Conservation (phyloP, 306 rosid genomes). For the Luffa aegyptiaca region DNA sequence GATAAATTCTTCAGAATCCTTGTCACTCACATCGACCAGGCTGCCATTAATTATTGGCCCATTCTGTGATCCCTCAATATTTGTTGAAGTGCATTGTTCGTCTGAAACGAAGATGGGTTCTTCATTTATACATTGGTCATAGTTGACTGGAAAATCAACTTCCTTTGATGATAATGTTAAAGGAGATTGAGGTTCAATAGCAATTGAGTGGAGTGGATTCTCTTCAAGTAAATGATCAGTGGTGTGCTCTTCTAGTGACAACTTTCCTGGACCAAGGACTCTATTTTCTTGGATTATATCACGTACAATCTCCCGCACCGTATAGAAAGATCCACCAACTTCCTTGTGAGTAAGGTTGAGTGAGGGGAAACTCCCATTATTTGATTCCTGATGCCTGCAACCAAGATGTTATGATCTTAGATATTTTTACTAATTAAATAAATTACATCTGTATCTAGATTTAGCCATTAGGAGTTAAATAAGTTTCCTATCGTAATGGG, state of each 20-base stretch:
- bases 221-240: slow-evolving; percentile 34
- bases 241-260: slow-evolving; percentile 29
- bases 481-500: background rate
- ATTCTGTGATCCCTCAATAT: slow-evolving; percentile 14
- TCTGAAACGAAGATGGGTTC: slow-evolving; percentile 27
- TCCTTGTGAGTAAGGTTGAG: slow-evolving; percentile 88
- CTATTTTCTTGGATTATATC: slow-evolving; percentile 94
- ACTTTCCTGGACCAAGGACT: slow-evolving; percentile 86
- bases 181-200: slow-evolving; percentile 37
- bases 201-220: slow-evolving; percentile 61
- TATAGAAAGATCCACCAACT: slow-evolving; percentile 98
- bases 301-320: slow-evolving; percentile 91
- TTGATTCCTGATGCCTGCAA: slow-evolving; percentile 62
- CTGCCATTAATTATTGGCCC: slow-evolving; percentile 23
- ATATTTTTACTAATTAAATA: background rate
- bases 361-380: slow-evolving; percentile 86
- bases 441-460: background rate
- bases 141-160: slow-evolving; percentile 13
- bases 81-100: slow-evolving; percentile 11
- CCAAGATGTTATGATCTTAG: slow-evolving; percentile 4
- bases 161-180: slow-evolving; percentile 27
- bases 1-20: slow-evolving; percentile 13
- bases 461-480: background rate
- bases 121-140: slow-evolving; percentile 21
- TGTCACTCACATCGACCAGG: slow-evolving; percentile 18